Base-by-base conservation (phyloP, 208 protist species). In the Porcisia deanei region DNA sequence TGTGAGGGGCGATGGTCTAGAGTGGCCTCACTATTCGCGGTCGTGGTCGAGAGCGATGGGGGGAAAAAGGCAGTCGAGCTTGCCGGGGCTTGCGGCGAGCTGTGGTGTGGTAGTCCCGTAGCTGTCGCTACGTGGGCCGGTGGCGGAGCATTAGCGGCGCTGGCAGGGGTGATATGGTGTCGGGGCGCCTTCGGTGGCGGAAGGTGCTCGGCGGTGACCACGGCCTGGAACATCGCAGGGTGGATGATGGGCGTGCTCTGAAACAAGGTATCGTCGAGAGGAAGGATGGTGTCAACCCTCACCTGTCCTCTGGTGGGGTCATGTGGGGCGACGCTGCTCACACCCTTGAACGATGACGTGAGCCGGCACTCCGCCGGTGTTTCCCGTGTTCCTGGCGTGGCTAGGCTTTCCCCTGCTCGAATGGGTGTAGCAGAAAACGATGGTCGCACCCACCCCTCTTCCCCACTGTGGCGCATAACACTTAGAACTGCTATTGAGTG, bases 401-500 rank as follows among this genome's bases (percentile, higher is more conserved):
- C 54, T 8, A 59, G 39, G 30, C 60, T 65, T 18, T 45, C 53
- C 10, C 54, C 47, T 30, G 20, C 30, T 9, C 47, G 68, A 34
- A 7, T 39, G 12, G 67, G 75, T 34, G 70, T 73, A 16, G 58
- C n/a, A 52, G 18, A 43, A 7, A 70, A 76, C 49, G 71, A 54
- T 30, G 63, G 64, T 3, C 64, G 61, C 8, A 41, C 54, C 43
- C 66, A 49, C 34, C 66, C 76, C 57, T 72, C 63, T 63, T 16
- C 55, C 55, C 3, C 34, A 12, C 76, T 64, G n/a, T 72, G 63
- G 43, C 64, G 71, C 10, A 70, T 76, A 12, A 76, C 76, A 12
- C 30, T 65, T 16, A 81, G 34, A 43, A 81, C 76, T 9, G 69
- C 71, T 41, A 81, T 81, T 14, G 76, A 81, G 43, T 81, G 76